phyloP scores from a whole-genome alignment of 441 rosid species.

The Sinapis alba region DNA sequence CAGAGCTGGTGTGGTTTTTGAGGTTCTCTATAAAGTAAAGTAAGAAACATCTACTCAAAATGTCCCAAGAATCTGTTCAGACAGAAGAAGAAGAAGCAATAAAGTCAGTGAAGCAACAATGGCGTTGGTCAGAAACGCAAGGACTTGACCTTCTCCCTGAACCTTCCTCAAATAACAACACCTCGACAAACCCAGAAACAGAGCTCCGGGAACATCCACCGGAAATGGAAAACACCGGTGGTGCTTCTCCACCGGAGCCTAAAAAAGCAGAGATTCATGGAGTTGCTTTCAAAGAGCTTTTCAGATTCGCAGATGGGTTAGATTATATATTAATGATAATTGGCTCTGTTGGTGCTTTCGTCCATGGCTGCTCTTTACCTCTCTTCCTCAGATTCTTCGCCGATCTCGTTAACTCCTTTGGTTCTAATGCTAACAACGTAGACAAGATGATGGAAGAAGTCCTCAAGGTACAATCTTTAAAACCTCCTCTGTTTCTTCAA shows the following conservation, averaged over 20 bases:
- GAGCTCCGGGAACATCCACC: slow-evolving; percentile 32
- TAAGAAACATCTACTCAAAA: slow-evolving; percentile 53
- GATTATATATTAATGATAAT: slow-evolving; percentile 94
- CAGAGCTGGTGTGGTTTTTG: slow-evolving; percentile 39
- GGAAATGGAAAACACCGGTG: slow-evolving; percentile 59
- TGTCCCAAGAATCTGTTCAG: slow-evolving; percentile 73
- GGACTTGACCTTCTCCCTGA: slow-evolving; percentile 85
- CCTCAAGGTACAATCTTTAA: slow-evolving; percentile 59
- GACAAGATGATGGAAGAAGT: slow-evolving; percentile 99
- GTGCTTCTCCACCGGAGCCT: slow-evolving; percentile 41
- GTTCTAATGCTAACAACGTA: slow-evolving; percentile 83
- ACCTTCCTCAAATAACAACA: slow-evolving; percentile 41
- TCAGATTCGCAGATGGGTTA: slow-evolving; percentile 95
- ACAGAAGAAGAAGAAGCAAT: slow-evolving; percentile 57
- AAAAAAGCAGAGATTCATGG: slow-evolving; percentile 51
- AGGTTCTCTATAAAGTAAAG: slow-evolving; percentile 46
- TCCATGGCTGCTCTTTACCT: slow-evolving; percentile 95
- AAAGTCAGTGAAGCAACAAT: slow-evolving; percentile 66
- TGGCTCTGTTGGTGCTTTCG: slow-evolving; percentile 93
- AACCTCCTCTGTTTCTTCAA: not conserved
- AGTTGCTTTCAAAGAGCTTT: slow-evolving; percentile 78
- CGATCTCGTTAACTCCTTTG: slow-evolving; percentile 98
- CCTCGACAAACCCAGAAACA: slow-evolving; percentile 28
- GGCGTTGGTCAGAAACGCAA: slow-evolving; percentile 99
- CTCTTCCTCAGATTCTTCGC: slow-evolving; percentile 96